Evolutionary conservation across 169 alveolate genomes (phyloP).

Genomic region (Plasmodium chabaudi): DNA sequence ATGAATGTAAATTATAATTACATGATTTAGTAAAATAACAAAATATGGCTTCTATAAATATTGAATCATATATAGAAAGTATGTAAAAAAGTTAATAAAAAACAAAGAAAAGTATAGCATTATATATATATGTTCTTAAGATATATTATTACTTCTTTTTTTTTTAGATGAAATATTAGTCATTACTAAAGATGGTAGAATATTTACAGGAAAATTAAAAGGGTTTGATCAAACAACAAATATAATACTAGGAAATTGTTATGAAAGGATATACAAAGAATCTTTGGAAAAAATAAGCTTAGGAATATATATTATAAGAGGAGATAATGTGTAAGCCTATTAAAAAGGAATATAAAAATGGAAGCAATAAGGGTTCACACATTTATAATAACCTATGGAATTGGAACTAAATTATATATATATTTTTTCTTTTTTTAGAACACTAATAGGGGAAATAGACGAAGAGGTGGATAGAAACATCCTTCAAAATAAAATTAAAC

Average conservation of each 20-base stretch:
- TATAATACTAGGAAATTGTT: slow-evolving; percentile 87
- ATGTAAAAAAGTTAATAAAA: slow-evolving; percentile 4
- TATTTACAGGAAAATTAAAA: slow-evolving; percentile 89
- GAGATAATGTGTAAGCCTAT: slow-evolving; percentile 87
- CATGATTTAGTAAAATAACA: background rate
- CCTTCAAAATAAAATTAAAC: slow-evolving; percentile 77
- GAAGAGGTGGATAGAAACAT: slow-evolving; percentile 80
- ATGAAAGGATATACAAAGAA: slow-evolving; percentile 89
- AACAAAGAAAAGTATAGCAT: background rate
- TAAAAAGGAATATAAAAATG: background rate
- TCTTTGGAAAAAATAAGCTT: slow-evolving; percentile 88
- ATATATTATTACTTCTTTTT: background rate
- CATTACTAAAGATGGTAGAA: slow-evolving; percentile 90
- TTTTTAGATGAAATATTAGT: slow-evolving; percentile 87
- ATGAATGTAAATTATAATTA: background rate
- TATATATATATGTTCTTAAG: background rate
- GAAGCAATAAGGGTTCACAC: background rate
- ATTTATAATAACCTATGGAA: background rate
- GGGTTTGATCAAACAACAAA: slow-evolving; percentile 94
- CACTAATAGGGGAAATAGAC: slow-evolving; percentile 83
- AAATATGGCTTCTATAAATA: slow-evolving; percentile 62
- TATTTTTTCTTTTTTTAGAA: slow-evolving; percentile 51
- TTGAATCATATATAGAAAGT: slow-evolving; percentile 69
- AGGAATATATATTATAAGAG: slow-evolving; percentile 88
- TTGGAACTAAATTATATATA: background rate